phyloP scores from a whole-genome alignment of 441 rosid species.

The Pelargonium australe region DNA sequence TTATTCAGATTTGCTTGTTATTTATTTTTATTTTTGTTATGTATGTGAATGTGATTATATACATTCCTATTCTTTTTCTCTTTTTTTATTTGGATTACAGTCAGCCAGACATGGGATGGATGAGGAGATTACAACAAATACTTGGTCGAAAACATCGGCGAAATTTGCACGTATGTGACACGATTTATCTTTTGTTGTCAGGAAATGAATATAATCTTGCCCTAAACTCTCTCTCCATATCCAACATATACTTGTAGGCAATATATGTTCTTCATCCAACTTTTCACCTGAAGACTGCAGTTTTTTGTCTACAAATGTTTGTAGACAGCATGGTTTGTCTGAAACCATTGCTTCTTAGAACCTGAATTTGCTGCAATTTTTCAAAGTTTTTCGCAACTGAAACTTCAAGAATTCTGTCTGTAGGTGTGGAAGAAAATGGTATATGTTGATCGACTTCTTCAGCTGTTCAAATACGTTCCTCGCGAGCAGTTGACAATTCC shows the following conservation, averaged over 20 bases:
- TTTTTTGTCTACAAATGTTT: conserved; percentile 69
- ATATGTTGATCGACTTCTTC: conserved; percentile 79
- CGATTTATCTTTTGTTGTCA: conserved; percentile 7
- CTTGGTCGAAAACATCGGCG: conserved; percentile 94
- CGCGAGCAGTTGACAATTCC: conserved; percentile 98
- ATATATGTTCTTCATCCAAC: conserved; percentile 94
- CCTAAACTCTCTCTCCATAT: conserved; percentile 14
- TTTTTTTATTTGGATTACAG: conserved; percentile 34
- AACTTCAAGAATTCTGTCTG: conserved; percentile 8
- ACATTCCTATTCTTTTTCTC: too few relatives aligned
- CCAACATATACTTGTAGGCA: conserved; percentile 39
- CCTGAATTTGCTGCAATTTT: background rate
- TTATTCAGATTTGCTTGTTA: too few relatives aligned
- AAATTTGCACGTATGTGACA: conserved; percentile 69
- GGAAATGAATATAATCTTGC: background rate
- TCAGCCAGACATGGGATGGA: conserved; percentile 96
- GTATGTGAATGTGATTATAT: too few relatives aligned
- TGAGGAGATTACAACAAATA: conserved; percentile 86
- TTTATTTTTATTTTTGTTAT: too few relatives aligned
- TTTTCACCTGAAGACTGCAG: conserved; percentile 73
- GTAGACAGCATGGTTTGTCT: conserved; percentile 72
- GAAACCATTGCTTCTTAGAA: conserved; percentile 11
- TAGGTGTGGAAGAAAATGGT: conserved; percentile 98
- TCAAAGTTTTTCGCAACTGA: conserved; percentile 7
- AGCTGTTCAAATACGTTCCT: conserved; percentile 90